Evolutionary conservation across 2,329 filamentous ascomycete species (phyloP), one percentile per base, ranked within the genome.

Genomic region (Calonectria henricotiae): DNA sequence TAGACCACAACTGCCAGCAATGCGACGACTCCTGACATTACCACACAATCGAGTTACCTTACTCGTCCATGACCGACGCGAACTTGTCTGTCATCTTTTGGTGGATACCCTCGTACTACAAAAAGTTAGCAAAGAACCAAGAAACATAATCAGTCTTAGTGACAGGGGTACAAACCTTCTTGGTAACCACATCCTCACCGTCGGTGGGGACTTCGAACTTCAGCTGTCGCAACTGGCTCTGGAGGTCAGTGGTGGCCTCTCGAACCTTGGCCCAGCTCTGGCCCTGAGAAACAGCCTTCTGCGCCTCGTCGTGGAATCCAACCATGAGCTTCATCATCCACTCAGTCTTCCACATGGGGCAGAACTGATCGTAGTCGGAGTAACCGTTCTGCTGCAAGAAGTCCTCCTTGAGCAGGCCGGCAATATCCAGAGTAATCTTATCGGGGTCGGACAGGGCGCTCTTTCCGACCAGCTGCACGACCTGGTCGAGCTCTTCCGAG

Each of bases 291-390:
- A 99, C 90, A 7, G 94, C 95, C 90, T 98, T 98, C 83, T 98
- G 96, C 27, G 94, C 92, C 87, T 99, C 96, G 79, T 99, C 97
- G 82, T 98, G 94, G 90, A 96, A 99, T 69, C 92, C 94, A 88
- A 99, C 94, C 91, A 99, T 98, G 74, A 94, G 93, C 90, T 97
- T 98, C 96, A 99, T 99, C 96, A 99, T 98, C 92, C 96, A 99
- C 83, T 97, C 93, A 0, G 96, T 99, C 92, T 99, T 99, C 96
- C 96, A 99, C 80, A 99, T 90, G 61, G 96, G 96, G 82, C 96
- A 99, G 91, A 97, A 99, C 86, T 98, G 95, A 82, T 99, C 96
- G 82, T 99, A 98, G 84, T 98, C 94, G 76, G 93, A 96, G 90
- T 99, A 99, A 73, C 96, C 96, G 86, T 99, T 99, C 84, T 99